These are phyloP conservation scores for Linum trigynum DNA, from an alignment of 345 rosid genomes.

Conservation along the genomic window DNA sequence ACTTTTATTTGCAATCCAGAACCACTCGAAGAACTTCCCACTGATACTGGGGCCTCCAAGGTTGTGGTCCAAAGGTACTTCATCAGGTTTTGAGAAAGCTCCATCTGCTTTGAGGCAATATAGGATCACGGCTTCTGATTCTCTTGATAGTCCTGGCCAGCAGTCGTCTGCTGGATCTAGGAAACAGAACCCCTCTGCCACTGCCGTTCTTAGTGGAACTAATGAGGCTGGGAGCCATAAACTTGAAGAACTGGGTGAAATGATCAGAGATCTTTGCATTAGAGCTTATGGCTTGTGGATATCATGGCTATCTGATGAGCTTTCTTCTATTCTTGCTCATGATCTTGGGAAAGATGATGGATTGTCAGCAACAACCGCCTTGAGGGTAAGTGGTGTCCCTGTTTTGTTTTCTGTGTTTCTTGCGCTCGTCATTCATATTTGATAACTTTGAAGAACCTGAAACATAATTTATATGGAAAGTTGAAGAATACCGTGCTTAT, in stretches of 20 bases:
- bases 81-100: conserved; percentile 53
- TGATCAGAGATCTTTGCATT: conserved; percentile 59
- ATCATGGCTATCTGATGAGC: conserved; percentile 75
- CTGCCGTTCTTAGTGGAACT: conserved; percentile 74
- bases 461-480: not conserved
- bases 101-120: conserved; percentile 58
- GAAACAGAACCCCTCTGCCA: conserved; percentile 67
- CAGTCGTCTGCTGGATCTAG: conserved; percentile 40
- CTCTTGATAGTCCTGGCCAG: conserved; percentile 46
- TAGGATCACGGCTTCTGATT: conserved; percentile 29
- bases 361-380: conserved; percentile 58
- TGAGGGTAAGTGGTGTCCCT: conserved; percentile 47
- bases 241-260: conserved; percentile 52
- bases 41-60: conserved; percentile 87
- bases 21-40: conserved; percentile 74
- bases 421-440: too few species aligned
- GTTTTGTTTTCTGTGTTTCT: not conserved
- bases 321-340: conserved; percentile 57
- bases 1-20: conserved; percentile 72
- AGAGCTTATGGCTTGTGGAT: conserved; percentile 92
- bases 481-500: too few species aligned
- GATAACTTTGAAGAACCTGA: not conserved
- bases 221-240: conserved; percentile 68
- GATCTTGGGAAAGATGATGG: conserved; percentile 77
- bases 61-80: conserved; percentile 67